Percentiles rank a stretch among this genome's conserved stretches.
Evolutionary conservation across 176 grass and related monocot genomes (phyloP).

Genomic region (Triticum urartu): DNA sequence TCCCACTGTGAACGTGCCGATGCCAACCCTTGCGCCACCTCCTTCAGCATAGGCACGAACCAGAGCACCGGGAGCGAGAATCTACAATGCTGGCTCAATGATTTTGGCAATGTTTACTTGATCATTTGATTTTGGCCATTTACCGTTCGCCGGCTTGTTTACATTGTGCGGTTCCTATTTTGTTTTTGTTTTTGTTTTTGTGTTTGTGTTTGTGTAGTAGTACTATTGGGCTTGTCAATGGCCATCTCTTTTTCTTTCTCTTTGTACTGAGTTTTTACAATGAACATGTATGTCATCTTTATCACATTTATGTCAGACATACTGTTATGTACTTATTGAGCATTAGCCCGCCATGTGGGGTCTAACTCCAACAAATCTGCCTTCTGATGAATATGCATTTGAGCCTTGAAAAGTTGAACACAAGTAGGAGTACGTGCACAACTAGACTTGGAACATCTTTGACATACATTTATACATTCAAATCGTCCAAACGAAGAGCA

Average conservation of each 20-base stretch:
- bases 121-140: neutral
- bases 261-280: neutral
- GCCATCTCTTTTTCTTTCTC: neutral
- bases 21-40: constrained; percentile 4
- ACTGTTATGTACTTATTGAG: neutral
- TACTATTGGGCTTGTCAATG: neutral
- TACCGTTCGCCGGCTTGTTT: neutral
- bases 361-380: neutral
- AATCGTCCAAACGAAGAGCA: neutral
- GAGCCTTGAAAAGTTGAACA: too few relatives aligned
- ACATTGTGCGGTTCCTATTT: neutral
- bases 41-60: constrained; percentile 3
- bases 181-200: neutral
- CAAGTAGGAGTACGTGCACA: too few relatives aligned
- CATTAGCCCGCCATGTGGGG: neutral
- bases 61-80: neutral
- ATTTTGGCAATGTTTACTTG: neutral
- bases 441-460: neutral
- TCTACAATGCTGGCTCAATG: neutral
- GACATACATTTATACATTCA: neutral
- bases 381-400: neutral
- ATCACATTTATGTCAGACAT: neutral
- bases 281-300: neutral
- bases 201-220: neutral
- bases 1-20: neutral